Evolutionary conservation across 148 eudicot genomes (phyloP).

Genomic region (Cornus suecica): DNA sequence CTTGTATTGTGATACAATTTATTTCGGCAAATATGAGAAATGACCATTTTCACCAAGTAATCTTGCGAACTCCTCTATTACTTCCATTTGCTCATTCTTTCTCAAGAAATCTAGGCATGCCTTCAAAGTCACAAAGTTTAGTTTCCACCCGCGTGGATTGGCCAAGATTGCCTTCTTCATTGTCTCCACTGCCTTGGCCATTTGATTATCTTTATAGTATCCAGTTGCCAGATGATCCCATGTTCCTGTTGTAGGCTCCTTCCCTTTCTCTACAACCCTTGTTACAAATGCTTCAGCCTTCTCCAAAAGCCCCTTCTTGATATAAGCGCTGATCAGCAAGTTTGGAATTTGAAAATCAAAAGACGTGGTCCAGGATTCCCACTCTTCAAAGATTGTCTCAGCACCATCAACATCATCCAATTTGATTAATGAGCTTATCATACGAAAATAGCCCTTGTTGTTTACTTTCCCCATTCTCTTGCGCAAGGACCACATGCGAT

Average conservation of each 20-base stretch:
- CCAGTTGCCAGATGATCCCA: constrained; percentile 38
- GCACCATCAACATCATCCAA: constrained; percentile 40
- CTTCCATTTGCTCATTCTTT: constrained; percentile 23
- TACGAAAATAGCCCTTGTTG: constrained; percentile 24
- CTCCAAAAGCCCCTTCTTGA: constrained; percentile 32
- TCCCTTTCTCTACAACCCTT: constrained; percentile 17
- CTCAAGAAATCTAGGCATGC: constrained; percentile 33
- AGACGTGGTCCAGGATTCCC: constrained; percentile 19
- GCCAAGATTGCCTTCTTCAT: constrained; percentile 26
- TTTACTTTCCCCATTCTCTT: constrained; percentile 13
- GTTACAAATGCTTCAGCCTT: constrained; percentile 30
- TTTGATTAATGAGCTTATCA: constrained; percentile 31
- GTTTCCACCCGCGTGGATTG: constrained; percentile 10
- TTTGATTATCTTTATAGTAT: constrained; percentile 21
- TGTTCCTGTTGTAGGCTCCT: constrained; percentile 20
- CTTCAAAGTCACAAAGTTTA: constrained; percentile 14
- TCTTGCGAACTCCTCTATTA: constrained; percentile 3
- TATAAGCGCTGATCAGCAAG: constrained; percentile 27
- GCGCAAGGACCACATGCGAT: constrained; percentile 35
- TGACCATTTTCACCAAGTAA: constrained; percentile 8
- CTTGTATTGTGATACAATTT: not conserved
- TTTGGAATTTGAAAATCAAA: constrained; percentile 36
- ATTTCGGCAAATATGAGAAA: not conserved
- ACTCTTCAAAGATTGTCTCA: constrained; percentile 32
- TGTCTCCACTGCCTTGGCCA: constrained; percentile 37